Evolutionary conservation across 176 grass and related monocot genomes (phyloP), one percentile per base, ranked within the genome.

Genomic region (Aegilops tauschii): DNA sequence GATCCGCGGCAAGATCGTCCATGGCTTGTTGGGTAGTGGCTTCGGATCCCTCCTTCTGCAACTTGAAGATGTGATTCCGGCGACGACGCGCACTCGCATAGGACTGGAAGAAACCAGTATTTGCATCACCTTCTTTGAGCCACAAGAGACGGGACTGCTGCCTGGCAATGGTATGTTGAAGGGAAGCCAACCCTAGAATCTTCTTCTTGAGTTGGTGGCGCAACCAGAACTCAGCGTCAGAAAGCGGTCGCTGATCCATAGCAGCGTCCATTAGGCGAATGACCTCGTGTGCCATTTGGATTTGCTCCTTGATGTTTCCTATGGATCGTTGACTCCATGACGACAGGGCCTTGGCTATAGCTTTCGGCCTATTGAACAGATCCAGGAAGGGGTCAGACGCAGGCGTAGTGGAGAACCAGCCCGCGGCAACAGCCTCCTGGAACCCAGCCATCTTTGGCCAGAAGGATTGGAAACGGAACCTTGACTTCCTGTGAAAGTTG

Each of bases 401-500:
- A 9, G 39, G 39, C 1, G 8, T 2, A 40, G n/a, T 62, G n/a
- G 3, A 8, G n/a, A 25, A 62, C 61, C n/a, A 62, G 0, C 21
- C 21, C 7, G 3, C 5, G 1, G 56, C 56, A 2, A 59, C 18
- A 2, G 58, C 58, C 0, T 61, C 58, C 1, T n/a, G 20, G 23
- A 28, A 64, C 1, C 61, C 23, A 0, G 23, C 3, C 3, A 64
- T 12, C 4, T 10, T 28, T 0, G 61, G 61, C 61, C 23, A 28
- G 10, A 12, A 64, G 4, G 23, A 11, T 5, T 64, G 61, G 0
- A 64, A 64, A 3, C 28, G 61, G 10, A 64, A 64, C 1, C 61
- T 4, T 4, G 23, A 4, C 1, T 64, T 64, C 10, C 61, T 3
- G 0, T 5, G 4, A n/a, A 28, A 64, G 0, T 1, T 27, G 0